A percentile compares a stretch with the other conserved stretches of the same genome.
Evolutionary conservation across 2,329 filamentous ascomycete genomes (phyloP).

Genomic region (Didymellaceae sp.): DNA sequence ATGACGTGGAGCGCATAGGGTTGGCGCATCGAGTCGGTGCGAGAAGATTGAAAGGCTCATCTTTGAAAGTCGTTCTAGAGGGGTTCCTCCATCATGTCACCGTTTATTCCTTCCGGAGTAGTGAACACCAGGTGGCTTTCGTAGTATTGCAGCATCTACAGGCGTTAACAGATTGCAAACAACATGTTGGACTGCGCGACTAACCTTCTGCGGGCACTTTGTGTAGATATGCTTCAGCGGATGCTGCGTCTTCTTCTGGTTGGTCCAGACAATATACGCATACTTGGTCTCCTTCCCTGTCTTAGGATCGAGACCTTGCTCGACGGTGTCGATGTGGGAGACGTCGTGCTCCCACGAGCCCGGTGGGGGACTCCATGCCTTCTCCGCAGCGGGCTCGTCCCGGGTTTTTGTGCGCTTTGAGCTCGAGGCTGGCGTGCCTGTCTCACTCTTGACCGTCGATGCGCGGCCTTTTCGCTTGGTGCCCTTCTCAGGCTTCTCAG

Average conservation of each 20-base stretch:
- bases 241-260: conserved; percentile 76
- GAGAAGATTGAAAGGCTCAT: background rate
- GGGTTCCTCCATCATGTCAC: conserved; percentile 15
- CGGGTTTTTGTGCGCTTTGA: conserved; percentile 43
- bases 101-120: conserved; percentile 14
- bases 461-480: conserved; percentile 56
- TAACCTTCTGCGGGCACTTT: conserved; percentile 77
- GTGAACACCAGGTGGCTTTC: conserved; percentile 54
- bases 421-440: conserved; percentile 30
- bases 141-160: conserved; percentile 56
- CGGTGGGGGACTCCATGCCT: conserved; percentile 69
- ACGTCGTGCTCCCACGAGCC: conserved; percentile 82
- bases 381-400: conserved; percentile 44
- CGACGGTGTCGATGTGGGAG: conserved; percentile 72
- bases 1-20: background rate
- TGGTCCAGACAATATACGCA: conserved; percentile 77
- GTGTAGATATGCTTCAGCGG: conserved; percentile 71
- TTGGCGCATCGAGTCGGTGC: background rate
- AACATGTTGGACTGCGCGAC: background rate
- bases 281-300: conserved; percentile 61
- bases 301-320: conserved; percentile 59
- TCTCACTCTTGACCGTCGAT: conserved; percentile 29
- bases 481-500: conserved; percentile 57
- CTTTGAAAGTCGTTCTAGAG: background rate
- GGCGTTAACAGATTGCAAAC: conserved; percentile 2